Evolutionary conservation across 441 rosid genomes (phyloP), one percentile per base, ranked within the genome.

Genomic region (Erysimum cheiri): DNA sequence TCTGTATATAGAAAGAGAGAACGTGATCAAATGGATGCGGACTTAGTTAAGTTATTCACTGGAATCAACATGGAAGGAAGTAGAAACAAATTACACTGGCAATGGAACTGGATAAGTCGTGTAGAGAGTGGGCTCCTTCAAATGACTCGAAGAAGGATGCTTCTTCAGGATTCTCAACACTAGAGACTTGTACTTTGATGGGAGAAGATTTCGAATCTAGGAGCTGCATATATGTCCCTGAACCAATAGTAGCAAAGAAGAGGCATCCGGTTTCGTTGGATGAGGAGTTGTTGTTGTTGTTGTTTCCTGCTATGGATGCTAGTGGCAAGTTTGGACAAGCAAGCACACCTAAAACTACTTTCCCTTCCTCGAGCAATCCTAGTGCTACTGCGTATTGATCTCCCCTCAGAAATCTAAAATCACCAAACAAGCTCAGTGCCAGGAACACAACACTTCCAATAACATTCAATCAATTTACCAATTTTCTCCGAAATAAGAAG

Each of bases 91-190:
- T 58, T 83, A 91, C 99, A 44, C 79, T 75, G 28, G 95, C 97
- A 70, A 95, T 89, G 62, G 85, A 83, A 77, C 85, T 81, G 32
- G 95, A 81, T 67, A 92, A 76, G 69, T 83, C 97, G 37, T 82
- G 96, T 74, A 75, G 78, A 64, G 96, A 85, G 73, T 90, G 99
- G 11, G 96, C 96, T 79, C 83, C 81, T 84, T 92, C 99, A 69
- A 78, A 92, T 41, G 98, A 92, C 79, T 92, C 99, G 28, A 92
- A 92, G 84, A 95, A 88, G 3, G 95, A 89, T 37, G 99, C 98
- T 53, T 90, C 93, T 80, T 92, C 90, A 35, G 97, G 82, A 80
- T 85, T 90, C 69, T 84, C 96, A 63, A 85, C 80, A 62, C 77
- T 76, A 66, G 78, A 86, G 67, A 95, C 98, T 66, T 85, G 86